Base-by-base conservation (phyloP, 371 early-diverging fungal species). In the Mucor irregularis region DNA sequence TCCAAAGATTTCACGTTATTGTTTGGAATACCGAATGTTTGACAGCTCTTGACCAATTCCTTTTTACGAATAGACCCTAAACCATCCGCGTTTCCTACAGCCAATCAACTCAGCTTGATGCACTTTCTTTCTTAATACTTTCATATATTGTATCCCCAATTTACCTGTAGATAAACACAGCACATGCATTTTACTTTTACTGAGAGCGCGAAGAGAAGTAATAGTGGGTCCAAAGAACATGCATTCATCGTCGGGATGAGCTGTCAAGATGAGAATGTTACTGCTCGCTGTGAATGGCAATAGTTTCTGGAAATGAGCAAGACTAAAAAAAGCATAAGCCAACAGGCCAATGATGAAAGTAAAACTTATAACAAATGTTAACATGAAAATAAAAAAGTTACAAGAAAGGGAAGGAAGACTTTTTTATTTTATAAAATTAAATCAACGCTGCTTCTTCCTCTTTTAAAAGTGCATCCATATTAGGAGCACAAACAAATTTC, bases 201-300 rank as follows among this genome's bases (percentile, higher is more conserved):
- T 58, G 4, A 49, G 26, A 1, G 63, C 30, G 19, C 70, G 61
- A 4, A 76, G 58, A 35, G 76, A 43, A 19, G 73, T 62, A 22
- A 94, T 69, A 10, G 93, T 88, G 0, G 99, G 99, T 10, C 91
- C 87, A 81, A 99, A 99, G 72, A 99, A 99, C 97, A 99, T 96
- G 73, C 94, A 94, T 68, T 99, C 99, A 77, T 99, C 99, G 77
- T 99, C 99, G 1, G 99, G 99, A 76, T 99, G 99, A 21, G 99
- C 99, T 16, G 89, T 94, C 26, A 98, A 78, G 21, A 99, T 68
- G 13, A 95, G 68, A 6, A 92, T 80, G 51, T 74, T 74, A 19
- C 50, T 29, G 4, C 40, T 34, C 0, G 31, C 0, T 1, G 16
- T 13, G 9, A 53, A 58, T 9, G 58, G 58, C 21, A 54, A 37